Base-by-base conservation (phyloP, 768 basidiomycete species). In the Termitomyces sp. region DNA sequence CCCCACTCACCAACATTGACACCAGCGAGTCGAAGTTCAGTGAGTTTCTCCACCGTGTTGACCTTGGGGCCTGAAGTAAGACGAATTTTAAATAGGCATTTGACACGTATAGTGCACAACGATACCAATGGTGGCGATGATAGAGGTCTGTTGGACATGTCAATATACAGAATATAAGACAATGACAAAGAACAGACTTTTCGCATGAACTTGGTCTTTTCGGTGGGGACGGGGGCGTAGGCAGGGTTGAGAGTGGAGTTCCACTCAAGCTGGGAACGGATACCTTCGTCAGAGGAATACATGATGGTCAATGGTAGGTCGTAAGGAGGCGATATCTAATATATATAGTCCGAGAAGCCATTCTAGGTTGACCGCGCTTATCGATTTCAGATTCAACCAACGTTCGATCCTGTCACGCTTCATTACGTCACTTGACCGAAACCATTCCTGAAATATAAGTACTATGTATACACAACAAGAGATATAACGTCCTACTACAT, bases 101-200 rank as follows among this genome's bases (percentile, higher is more conserved):
- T 14, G 8, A 21, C 38, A 30, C 12, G 19, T 11, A 40, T 40
- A 12, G 43, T 47, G 62, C 46, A 50, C 55, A 58, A 55, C 59
- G 80, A 58, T 63, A 90, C 96, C 97, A 68, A 99, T 99, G 63
- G 97, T 99, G 58, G 95, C 96, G 71, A 99, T 98, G 75, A 99
- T 98, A 58, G 91, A 81, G 14, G 94, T 97, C 97, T 99, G 64
- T 31, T 30, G 54, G 30, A 44, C 19, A 11, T 54, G 40, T 58
- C 47, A 58, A 41, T 19, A 33, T 8, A 35, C 41, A 30, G 8
- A 26, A 33, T 52, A 10, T 28, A 41, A 42, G 26, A 58, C 15
- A 52, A 17, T 30, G 12, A 12, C 33, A 53, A 38, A 23, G 49
- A 52, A 61, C 80, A 62, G 59, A 94, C 95, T 86, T 98, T 99